These are phyloP conservation scores for Thalassiosira livingstoniorum DNA, from an alignment of 352 stramenopile species.

Conservation along the genomic window DNA sequence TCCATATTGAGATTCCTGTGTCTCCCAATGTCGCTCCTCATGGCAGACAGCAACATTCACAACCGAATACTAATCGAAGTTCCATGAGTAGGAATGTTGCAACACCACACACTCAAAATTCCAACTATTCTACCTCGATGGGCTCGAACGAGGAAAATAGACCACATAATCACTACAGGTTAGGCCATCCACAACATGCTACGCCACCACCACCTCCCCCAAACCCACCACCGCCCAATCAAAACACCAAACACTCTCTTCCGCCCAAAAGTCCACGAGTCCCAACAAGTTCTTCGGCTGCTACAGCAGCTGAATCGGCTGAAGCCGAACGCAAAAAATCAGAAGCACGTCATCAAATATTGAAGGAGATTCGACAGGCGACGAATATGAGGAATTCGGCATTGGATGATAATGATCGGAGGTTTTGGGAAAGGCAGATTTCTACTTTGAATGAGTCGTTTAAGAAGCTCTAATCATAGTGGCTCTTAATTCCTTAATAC, in stretches of 20 bases:
- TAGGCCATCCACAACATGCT: neutral
- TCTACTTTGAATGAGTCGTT: conserved; percentile 59
- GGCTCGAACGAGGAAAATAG: neutral
- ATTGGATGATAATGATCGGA: conserved; percentile 47
- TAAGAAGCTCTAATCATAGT: conserved; percentile 60
- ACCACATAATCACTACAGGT: neutral
- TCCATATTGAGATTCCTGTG: conserved; percentile 42
- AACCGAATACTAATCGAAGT: conserved; percentile 6
- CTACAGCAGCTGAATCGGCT: no score
- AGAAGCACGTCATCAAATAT: conserved; percentile 62
- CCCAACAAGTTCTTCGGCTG: no score
- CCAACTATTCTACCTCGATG: neutral
- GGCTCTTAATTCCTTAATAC: no score
- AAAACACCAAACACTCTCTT: conserved; percentile 10
- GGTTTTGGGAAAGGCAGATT: conserved; percentile 70
- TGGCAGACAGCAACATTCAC: neutral
- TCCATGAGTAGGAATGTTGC: neutral
- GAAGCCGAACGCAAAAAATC: conserved; percentile 50
- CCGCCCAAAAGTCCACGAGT: conserved; percentile 14
- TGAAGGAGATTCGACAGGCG: conserved; percentile 64
- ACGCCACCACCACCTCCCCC: neutral
- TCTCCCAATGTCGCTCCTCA: conserved; percentile 23
- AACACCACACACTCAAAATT: neutral
- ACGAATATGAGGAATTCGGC: conserved; percentile 61
- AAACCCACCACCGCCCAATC: neutral